Evolutionary conservation across 129 eudicot species (phyloP).

Genomic region (Flaveria ramosissima): DNA sequence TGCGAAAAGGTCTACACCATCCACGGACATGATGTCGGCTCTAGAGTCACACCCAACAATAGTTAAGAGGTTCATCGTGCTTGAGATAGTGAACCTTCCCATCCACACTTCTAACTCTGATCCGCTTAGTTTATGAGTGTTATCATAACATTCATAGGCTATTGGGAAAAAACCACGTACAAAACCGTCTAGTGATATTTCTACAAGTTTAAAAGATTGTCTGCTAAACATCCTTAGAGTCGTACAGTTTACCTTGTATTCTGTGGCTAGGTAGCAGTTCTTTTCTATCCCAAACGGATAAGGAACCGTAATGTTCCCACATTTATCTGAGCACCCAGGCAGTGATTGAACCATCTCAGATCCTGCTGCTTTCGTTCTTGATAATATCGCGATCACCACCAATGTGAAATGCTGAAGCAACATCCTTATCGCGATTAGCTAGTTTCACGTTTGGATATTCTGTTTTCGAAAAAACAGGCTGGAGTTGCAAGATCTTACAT

Average conservation of each 20-base stretch:
- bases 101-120: neutral
- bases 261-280: neutral
- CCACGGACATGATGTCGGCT: neutral
- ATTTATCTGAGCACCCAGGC: neutral
- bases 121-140: neutral
- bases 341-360: neutral
- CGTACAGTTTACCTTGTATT: neutral
- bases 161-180: slow-evolving; percentile 18
- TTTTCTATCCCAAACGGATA: neutral
- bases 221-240: neutral
- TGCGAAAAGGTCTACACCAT: neutral
- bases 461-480: too few species aligned
- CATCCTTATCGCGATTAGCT: slow-evolving; percentile 10
- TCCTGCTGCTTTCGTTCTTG: neutral
- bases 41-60: slow-evolving; percentile 38
- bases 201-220: neutral
- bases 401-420: slow-evolving; percentile 25
- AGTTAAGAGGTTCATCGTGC: slow-evolving; percentile 21
- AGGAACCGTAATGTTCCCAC: neutral
- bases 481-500: neutral
- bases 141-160: slow-evolving; percentile 22
- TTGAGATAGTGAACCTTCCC: slow-evolving; percentile 19
- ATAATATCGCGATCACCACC: neutral
- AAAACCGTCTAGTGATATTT: slow-evolving; percentile 23
- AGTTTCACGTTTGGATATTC: too few species aligned